Evolutionary conservation across 306 rosid species (phyloP), one percentile per base, ranked within the genome.

Genomic region (Gleditsia sinensis): DNA sequence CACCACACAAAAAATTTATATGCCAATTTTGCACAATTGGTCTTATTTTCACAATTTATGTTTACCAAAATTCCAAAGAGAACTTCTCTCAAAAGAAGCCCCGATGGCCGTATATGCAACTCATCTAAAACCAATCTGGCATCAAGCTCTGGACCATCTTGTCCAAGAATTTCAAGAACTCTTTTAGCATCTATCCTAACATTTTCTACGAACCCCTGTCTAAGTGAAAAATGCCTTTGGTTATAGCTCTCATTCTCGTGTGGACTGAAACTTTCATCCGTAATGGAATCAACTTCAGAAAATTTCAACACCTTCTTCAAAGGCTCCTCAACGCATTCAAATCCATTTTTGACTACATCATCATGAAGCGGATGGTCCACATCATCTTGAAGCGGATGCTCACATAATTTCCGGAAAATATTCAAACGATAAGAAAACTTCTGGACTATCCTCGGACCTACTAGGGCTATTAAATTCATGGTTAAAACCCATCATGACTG

Each of bases 1-100:
- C 91, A 90, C 99, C 99, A 94, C 20, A 82, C 75, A 46, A 94
- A 94, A 85, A 92, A 94, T 82, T 88, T 88, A 28, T 86, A 91
- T 69, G 91, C 97, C 75, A 89, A 77, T 75, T 91, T 86, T 1
- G 94, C 96, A 67, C 90, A 91, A 67, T 85, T 87, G 10, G 79
- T 77, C 78, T 88, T 94, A 86, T 83, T 83, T 13, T 76, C 83
- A 80, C 50, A 34, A 77, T 76, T 84, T 43, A 85, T 59, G 11
- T 39, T 77, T 69, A 75, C 86, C 88, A 89, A 78, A 46, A 94
- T 82, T 63, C 88, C 91, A 54, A 77, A 59, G n/a, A 94, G 88
- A 69, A 94, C 98, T 74, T 90, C 91, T 78, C 94, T 88, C 72
- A 89, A 91, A 37, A 94, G 89, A 61, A 82, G 77, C 75, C 92